These are phyloP conservation scores for Diaporthe vaccinii DNA, from an alignment of 2,329 filamentous ascomycete genomes.

Conservation along the genomic window DNA sequence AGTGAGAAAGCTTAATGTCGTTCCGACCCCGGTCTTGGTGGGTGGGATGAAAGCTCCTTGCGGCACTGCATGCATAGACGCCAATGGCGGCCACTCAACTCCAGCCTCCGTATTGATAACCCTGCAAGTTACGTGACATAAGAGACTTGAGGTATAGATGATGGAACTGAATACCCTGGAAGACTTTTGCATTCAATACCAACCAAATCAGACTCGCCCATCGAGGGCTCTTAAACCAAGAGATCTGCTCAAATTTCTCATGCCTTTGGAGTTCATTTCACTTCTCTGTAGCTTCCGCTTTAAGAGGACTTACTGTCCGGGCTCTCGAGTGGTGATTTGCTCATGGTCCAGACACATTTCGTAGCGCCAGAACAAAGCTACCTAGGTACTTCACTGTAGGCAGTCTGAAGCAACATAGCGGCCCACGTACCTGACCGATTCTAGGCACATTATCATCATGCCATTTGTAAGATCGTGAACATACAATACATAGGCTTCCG, in stretches of 20 bases:
- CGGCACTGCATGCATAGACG: not conserved
- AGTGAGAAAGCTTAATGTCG: not conserved
- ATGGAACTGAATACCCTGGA: not conserved
- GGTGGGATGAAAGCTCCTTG: constrained; percentile 2
- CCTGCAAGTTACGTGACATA: not conserved
- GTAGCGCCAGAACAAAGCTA: too few species aligned
- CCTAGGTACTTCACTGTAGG: too few species aligned
- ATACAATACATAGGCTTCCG: not conserved
- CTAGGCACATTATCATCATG: not conserved
- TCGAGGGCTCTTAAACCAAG: not conserved
- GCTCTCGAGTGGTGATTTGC: not conserved
- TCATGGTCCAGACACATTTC: not conserved
- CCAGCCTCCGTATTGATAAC: not conserved
- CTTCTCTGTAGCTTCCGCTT: not conserved
- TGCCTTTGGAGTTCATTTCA: not conserved
- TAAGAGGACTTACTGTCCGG: not conserved
- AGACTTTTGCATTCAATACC: not conserved
- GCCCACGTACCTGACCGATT: not conserved
- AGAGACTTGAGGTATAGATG: not conserved
- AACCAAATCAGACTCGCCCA: not conserved
- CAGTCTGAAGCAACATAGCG: not conserved
- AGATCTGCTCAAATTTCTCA: too few species aligned
- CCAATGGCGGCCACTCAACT: not conserved
- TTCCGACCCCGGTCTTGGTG: constrained; percentile 16
- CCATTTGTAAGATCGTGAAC: not conserved